These are phyloP conservation scores for Knoxia roxburghii DNA, from an alignment of 257 asterid species.

Conservation along the genomic window DNA sequence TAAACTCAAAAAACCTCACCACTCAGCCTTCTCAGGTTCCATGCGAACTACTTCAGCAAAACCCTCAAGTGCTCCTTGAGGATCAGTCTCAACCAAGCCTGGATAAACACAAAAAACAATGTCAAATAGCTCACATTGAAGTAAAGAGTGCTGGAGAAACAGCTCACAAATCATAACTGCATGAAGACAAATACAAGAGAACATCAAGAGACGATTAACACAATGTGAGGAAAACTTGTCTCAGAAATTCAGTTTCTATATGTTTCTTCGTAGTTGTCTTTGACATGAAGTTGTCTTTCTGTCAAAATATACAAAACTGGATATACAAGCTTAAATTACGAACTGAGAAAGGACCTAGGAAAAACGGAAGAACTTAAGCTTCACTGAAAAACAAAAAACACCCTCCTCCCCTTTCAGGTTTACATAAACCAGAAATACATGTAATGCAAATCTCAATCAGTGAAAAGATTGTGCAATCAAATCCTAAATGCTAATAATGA, in stretches of 20 bases:
- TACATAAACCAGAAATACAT: neutral
- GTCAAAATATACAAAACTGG: too few species aligned
- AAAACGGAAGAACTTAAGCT: neutral
- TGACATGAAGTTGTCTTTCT: too few species aligned
- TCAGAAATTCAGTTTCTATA: neutral
- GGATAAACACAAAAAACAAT: slow-evolving; percentile 19
- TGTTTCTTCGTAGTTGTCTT: neutral
- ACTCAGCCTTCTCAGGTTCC: slow-evolving; percentile 98
- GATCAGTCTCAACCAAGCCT: slow-evolving; percentile 91
- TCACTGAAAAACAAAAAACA: neutral
- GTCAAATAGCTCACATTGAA: neutral
- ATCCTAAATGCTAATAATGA: neutral
- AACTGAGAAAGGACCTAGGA: neutral
- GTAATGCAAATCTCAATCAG: neutral
- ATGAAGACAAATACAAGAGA: slow-evolving; percentile 3
- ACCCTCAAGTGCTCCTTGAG: slow-evolving; percentile 93
- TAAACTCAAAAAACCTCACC: slow-evolving; percentile 40
- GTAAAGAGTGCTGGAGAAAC: neutral
- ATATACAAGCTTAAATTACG: neutral
- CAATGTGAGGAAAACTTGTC: neutral
- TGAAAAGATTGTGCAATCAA: neutral
- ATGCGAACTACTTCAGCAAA: slow-evolving; percentile 81
- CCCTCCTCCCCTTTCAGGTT: neutral
- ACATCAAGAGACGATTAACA: neutral
- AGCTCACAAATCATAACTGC: neutral